Base-by-base conservation (phyloP, 208 protist genomes). In the Spongospora subterranea region DNA sequence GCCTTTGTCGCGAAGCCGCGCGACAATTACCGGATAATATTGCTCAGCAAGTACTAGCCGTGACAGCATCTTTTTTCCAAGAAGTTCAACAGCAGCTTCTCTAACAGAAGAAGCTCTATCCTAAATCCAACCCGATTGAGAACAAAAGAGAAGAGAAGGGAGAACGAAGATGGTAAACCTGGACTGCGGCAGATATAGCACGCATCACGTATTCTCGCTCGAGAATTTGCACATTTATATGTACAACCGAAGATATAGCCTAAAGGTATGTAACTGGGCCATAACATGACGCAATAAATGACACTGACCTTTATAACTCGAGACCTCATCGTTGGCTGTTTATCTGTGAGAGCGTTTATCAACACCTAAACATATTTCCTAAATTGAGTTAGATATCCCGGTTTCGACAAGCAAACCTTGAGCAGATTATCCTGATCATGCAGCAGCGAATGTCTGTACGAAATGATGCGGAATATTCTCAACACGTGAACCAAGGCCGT, bases 61-160 rank as follows among this genome's bases (percentile, higher is more conserved):
- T 17, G 71, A 35, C 6, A 82, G 6, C 71, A 82, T 43, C 35
- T 82, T 82, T n/a, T 82, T 82, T 43, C 71, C 71, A 35, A 82
- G 71, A 82, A 82, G 71, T 35, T 82, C 71, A 43, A 82, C n/a
- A 39, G 71, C 71, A 82, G 71, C 71, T 43, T 82, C 71, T 35
- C 71, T 6, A 82, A 82, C 71, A 45, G 71, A 82, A 13, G 71
- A 40, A 20, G 71, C n/a, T 82, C 17, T 43, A n/a, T 82, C 71
- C 71, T 82, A 82, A 20, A 43, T 65, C 54, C 54, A 35, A 82
- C 17, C 6, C 40, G 71, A 35, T 29, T 17, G 29, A 17, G 54
- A 65, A 65, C 54, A n/a, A n/a, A n/a, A n/a, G n/a, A n/a, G n/a
- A n/a, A n/a, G n/a, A n/a, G n/a, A n/a, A n/a, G n/a, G n/a, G n/a